Conservation (phyloP, 768 basidiomycete species). For the Leccinum disarticulatum region DNA sequence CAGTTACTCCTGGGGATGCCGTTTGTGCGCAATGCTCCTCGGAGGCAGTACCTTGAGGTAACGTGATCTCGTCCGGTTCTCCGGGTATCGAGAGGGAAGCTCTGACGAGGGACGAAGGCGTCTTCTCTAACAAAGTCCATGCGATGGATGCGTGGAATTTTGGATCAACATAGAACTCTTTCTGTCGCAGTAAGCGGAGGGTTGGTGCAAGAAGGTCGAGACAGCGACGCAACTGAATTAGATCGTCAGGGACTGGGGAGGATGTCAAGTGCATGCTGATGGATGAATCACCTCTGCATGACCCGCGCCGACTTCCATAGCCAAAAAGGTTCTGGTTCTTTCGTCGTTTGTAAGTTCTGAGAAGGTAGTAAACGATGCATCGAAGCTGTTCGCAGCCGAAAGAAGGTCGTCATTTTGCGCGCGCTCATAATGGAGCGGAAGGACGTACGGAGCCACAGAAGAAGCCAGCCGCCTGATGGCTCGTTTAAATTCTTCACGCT, state of each 20-base stretch:
- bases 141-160: conserved; percentile 89
- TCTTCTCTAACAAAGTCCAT: conserved; percentile 69
- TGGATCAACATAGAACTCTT: conserved; percentile 76
- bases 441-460: conserved; percentile 45
- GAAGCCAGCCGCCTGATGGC: conserved; percentile 56
- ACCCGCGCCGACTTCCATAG: conserved; percentile 82
- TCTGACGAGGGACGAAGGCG: conserved; percentile 5
- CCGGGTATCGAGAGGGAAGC: conserved; percentile 2
- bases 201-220: conserved; percentile 56
- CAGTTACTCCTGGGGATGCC: conserved; percentile 3
- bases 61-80: conserved; percentile 5
- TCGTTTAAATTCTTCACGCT: conserved; percentile 68
- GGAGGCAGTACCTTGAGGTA: not conserved
- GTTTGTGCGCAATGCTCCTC: conserved; percentile 8
- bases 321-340: conserved; percentile 75
- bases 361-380: conserved; percentile 69
- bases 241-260: conserved; percentile 17
- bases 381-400: conserved; percentile 50
- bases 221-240: conserved; percentile 55
- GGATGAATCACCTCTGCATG: conserved; percentile 60
- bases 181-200: conserved; percentile 63
- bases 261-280: not conserved
- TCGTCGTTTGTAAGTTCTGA: conserved; percentile 79
- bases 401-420: conserved; percentile 4
- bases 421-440: conserved; percentile 1